phyloP scores from a whole-genome alignment of 257 asterid genomes.

The Fraxinus excelsior region DNA sequence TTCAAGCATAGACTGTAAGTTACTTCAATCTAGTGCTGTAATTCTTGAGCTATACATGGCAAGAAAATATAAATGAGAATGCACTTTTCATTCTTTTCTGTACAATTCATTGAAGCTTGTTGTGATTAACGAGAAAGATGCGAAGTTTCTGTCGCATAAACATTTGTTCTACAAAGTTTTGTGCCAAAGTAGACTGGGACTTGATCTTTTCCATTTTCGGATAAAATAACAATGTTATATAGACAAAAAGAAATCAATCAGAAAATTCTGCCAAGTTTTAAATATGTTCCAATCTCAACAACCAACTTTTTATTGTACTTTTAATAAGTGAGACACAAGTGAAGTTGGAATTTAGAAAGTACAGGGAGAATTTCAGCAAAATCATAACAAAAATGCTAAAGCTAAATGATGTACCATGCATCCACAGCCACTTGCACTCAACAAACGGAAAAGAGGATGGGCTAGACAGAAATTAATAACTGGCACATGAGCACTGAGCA shows the following conservation, averaged over 20 bases:
- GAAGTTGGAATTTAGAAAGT: background rate
- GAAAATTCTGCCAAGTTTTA: background rate
- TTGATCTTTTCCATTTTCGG: too few relatives aligned
- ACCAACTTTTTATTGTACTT: too few relatives aligned
- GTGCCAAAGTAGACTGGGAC: background rate
- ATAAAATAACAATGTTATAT: background rate
- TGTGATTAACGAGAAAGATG: background rate
- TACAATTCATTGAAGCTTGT: background rate
- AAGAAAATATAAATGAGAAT: background rate
- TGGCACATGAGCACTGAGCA: background rate
- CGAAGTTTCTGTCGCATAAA: background rate
- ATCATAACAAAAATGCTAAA: too few relatives aligned
- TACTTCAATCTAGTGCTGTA: background rate
- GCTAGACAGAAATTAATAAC: background rate
- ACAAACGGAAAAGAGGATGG: background rate
- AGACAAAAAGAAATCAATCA: background rate
- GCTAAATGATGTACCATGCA: too few relatives aligned
- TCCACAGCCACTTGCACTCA: too few relatives aligned
- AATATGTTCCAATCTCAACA: too few relatives aligned
- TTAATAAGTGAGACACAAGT: background rate
- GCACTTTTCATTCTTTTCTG: background rate
- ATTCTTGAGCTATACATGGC: background rate
- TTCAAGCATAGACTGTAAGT: background rate
- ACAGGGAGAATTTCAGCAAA: conserved; percentile 8
- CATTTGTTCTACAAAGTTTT: background rate